A percentile compares a stretch with the other conserved stretches of the same genome.
phyloP scores from a whole-genome alignment of 768 basidiomycete species.

The Boletellus sp. region DNA sequence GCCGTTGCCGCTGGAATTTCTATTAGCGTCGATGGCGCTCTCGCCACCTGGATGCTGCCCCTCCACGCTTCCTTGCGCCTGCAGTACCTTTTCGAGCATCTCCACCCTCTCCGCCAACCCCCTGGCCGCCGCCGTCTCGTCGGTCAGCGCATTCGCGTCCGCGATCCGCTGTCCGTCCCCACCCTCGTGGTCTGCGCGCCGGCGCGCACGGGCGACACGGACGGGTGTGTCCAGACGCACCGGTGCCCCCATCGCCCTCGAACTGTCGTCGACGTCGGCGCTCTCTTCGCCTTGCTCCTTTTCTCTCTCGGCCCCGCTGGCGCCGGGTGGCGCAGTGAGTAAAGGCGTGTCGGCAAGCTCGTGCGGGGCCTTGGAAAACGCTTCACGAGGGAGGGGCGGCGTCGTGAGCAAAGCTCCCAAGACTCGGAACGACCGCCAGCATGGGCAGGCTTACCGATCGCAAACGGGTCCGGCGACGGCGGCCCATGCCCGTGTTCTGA shows the following conservation, averaged over 20 bases:
- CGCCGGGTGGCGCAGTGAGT: not conserved
- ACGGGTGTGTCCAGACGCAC: constrained; percentile 10
- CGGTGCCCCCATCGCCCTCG: not conserved
- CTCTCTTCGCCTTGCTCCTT: not conserved
- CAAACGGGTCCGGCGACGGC: constrained; percentile 18
- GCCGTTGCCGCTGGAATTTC: not conserved
- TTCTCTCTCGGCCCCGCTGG: not conserved
- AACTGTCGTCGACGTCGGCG: not conserved
- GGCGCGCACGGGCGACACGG: not conserved
- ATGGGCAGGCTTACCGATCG: constrained; percentile 13
- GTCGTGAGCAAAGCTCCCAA: not conserved
- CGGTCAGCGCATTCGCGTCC: constrained; percentile 13
- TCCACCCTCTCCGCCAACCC: constrained; percentile 25
- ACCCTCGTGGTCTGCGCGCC: not conserved
- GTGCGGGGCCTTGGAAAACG: constrained; percentile 19
- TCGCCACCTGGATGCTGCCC: no score
- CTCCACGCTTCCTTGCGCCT: not conserved
- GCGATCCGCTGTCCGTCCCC: not conserved
- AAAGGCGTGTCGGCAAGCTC: constrained; percentile 2
- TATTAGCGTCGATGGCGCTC: no score
- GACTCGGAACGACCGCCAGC: no score
- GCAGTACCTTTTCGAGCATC: constrained; percentile 18
- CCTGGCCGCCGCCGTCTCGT: constrained; percentile 15
- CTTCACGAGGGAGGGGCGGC: constrained; percentile 15
- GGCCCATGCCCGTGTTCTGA: constrained; percentile 1